phyloP scores from a whole-genome alignment of 352 stramenopile species.

The Pythium scleroteichum region DNA sequence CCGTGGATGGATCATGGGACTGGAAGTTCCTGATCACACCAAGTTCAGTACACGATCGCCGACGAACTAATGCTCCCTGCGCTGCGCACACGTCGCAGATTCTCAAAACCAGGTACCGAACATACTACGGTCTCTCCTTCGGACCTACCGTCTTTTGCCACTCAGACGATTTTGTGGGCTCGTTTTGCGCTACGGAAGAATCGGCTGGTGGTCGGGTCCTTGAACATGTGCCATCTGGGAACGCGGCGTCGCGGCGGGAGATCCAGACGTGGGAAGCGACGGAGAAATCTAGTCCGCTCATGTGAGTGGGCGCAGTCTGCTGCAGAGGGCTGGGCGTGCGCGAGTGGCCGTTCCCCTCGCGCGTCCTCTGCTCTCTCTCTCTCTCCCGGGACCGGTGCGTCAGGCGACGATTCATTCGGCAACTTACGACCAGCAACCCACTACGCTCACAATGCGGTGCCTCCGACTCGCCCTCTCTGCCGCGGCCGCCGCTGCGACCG shows the following conservation, averaged over 20 bases:
- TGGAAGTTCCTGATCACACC: too few species aligned
- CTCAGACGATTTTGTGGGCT: too few species aligned
- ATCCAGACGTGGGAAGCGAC: constrained; percentile 1
- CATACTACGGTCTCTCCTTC: too few species aligned
- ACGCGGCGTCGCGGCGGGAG: neutral
- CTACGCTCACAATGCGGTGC: neutral
- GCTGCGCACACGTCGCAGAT: too few species aligned
- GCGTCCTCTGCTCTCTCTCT: neutral
- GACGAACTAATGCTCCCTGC: too few species aligned
- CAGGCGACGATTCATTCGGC: neutral
- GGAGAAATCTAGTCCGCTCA: neutral
- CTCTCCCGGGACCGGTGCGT: neutral
- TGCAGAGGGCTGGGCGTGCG: neutral
- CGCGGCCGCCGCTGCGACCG: neutral
- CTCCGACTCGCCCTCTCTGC: constrained; percentile 6
- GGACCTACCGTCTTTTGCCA: too few species aligned
- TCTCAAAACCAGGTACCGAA: too few species aligned
- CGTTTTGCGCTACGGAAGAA: neutral
- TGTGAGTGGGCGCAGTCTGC: neutral
- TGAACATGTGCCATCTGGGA: neutral
- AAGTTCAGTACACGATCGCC: too few species aligned
- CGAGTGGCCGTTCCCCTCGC: neutral
- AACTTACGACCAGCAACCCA: constrained; percentile 2
- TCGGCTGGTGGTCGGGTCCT: neutral
- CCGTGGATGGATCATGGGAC: too few species aligned